phyloP scores from a whole-genome alignment of 192 early-diverging fungal genomes.

The Funneliformis mosseae region DNA sequence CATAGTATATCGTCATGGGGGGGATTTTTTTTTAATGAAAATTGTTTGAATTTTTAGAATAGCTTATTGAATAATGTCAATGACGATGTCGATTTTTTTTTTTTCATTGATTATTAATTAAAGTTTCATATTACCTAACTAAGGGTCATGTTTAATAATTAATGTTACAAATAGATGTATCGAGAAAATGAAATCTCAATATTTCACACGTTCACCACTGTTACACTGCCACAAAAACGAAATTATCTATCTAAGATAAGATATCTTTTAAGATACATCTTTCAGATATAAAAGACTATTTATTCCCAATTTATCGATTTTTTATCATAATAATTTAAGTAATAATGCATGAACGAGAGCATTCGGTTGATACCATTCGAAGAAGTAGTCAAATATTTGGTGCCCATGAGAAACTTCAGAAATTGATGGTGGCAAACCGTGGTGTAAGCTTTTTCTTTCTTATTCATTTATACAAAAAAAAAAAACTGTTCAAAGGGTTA shows the following conservation, averaged over 20 bases:
- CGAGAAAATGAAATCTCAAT: too few relatives aligned
- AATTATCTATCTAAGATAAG: constrained; percentile 1
- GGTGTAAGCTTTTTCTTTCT: constrained; percentile 42
- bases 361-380: constrained; percentile 54
- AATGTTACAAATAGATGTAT: too few relatives aligned
- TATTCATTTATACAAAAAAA: background rate
- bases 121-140: too few relatives aligned
- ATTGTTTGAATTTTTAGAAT: too few relatives aligned
- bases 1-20: too few relatives aligned
- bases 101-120: too few relatives aligned
- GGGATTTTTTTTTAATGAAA: too few relatives aligned
- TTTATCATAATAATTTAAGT: background rate
- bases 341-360: constrained; percentile 32
- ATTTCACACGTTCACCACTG: background rate
- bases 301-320: too few relatives aligned
- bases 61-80: too few relatives aligned
- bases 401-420: constrained; percentile 34
- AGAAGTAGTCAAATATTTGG: constrained; percentile 52
- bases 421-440: constrained; percentile 55
- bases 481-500: background rate
- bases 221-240: background rate
- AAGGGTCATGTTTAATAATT: too few relatives aligned
- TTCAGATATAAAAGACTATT: too few relatives aligned
- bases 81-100: too few relatives aligned
- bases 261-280: background rate